Conservation (phyloP, 2,329 filamentous ascomycete genomes). For the Beauveria medogensis region DNA sequence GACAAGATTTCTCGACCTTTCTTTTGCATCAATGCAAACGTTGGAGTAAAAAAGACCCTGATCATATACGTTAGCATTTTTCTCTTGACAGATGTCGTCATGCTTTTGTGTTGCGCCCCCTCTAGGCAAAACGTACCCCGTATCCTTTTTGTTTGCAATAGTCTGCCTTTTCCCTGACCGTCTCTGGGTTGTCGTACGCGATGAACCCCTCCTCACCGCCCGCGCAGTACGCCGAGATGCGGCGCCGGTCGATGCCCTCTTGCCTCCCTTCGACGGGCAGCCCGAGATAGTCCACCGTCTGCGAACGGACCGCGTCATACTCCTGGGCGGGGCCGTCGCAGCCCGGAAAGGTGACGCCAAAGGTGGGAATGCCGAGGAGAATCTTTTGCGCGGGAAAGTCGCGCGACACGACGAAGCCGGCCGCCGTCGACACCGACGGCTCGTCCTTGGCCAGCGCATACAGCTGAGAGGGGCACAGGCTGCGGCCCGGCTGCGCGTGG, state of each 20-base stretch:
- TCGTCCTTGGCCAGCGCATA: slow-evolving; percentile 53
- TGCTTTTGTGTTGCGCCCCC: no score
- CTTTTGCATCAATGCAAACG: slow-evolving; percentile 59
- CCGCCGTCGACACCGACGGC: slow-evolving; percentile 57
- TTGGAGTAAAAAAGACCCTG: slow-evolving; percentile 77
- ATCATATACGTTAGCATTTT: slow-evolving; percentile 1
- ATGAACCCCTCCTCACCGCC: slow-evolving; percentile 71
- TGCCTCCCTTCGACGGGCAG: slow-evolving; percentile 54
- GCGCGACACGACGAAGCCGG: slow-evolving; percentile 56
- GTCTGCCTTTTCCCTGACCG: slow-evolving; percentile 65
- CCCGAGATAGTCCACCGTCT: slow-evolving; percentile 66
- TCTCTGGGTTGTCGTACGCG: slow-evolving; percentile 70
- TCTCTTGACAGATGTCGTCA: not conserved
- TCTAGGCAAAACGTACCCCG: slow-evolving; percentile 39
- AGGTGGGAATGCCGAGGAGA: slow-evolving; percentile 66
- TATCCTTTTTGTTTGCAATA: slow-evolving; percentile 65
- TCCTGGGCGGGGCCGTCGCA: slow-evolving; percentile 56
- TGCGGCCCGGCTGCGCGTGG: slow-evolving; percentile 58
- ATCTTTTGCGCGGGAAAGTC: slow-evolving; percentile 65
- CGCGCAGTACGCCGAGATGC: slow-evolving; percentile 63
- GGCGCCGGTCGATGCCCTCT: slow-evolving; percentile 59
- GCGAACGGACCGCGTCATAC: slow-evolving; percentile 47
- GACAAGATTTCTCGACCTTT: slow-evolving; percentile 49
- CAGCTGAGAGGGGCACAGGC: slow-evolving; percentile 70
- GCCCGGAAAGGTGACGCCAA: slow-evolving; percentile 66